Base-by-base conservation (phyloP, 352 stramenopile species). In the Plasmopara halstedii region DNA sequence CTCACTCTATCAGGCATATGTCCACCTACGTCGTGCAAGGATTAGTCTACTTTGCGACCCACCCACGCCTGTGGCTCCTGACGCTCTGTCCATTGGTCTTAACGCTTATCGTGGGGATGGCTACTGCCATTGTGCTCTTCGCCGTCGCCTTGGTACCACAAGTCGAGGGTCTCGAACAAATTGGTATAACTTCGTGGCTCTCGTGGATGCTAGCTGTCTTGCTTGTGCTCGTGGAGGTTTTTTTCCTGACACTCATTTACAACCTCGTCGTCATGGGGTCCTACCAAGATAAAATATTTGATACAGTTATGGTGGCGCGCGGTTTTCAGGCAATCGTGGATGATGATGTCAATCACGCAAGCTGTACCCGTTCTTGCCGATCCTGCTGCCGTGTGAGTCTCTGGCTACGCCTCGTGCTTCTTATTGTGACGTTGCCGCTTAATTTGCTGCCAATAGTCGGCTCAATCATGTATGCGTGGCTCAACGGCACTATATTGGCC, bases 251-350 rank as follows among this genome's bases (percentile, higher is more conserved):
- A 10, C 53, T 88, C 51, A 70, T 88, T 48, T 85, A 73, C 62
- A 81, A 70, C 37, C 60, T 81, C 15, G 46, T 70, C 20, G 52
- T 79, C 39, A 52, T 83, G 42, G 66, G 64, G 10, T 79, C 58
- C 49, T 85, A 73, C 56, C 58, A 68, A 40, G 71, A 85, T 62
- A 70, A 73, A 39, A 57, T 88, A 34, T 85, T 88, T 43, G 67
- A 81, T 39, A 53, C 71, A 26, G 73, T 85, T 27, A 58, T 88
- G 48, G 40, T 49, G 2, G 56, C 64, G 19, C 62, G 66, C 14
- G 76, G 76, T 33, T 66, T 68, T 33, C 61, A 62, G 27, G 64
- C 73, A 13, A 50, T 85, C 11, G 64, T 85, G 11, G 53, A 70
- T 36, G 62, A 83, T 31, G 58, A 76, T 35, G 50, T 64, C 10